A percentile compares a stretch with the other conserved stretches of the same genome.
phyloP scores from a whole-genome alignment of 108 stramenopile species.

The Nitzschia sp. region DNA sequence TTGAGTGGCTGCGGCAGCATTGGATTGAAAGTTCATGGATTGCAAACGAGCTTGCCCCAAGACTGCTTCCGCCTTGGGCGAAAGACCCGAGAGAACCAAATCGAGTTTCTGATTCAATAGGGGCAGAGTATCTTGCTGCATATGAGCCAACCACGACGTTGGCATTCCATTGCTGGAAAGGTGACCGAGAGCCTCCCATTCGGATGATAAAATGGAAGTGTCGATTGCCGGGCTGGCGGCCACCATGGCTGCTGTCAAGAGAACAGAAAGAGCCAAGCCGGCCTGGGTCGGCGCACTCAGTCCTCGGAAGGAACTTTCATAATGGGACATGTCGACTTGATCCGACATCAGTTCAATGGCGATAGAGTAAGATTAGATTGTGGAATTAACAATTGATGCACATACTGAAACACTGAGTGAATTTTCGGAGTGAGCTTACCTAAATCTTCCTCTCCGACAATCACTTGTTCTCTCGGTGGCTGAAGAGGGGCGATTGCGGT shows the following conservation, averaged over 20 bases:
- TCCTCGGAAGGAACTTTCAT: constrained; percentile 22
- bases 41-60: neutral
- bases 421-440: no score
- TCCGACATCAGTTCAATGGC: neutral
- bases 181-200: neutral
- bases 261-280: constrained; percentile 4
- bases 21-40: neutral
- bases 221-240: constrained; percentile 22
- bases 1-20: neutral
- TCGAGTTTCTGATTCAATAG: neutral
- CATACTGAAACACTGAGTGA: no score
- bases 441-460: no score
- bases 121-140: neutral
- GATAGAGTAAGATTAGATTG: no score
- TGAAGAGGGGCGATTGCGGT: no score
- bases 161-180: neutral
- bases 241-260: constrained; percentile 19
- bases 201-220: constrained; percentile 3
- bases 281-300: constrained; percentile 23
- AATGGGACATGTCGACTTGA: neutral
- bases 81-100: neutral
- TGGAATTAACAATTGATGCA: no score
- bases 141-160: neutral
- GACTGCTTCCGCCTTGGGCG: neutral
- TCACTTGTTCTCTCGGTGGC: no score